Base-by-base conservation (phyloP, 495 filamentous ascomycete genomes). In the Aspergillus hancockii region DNA sequence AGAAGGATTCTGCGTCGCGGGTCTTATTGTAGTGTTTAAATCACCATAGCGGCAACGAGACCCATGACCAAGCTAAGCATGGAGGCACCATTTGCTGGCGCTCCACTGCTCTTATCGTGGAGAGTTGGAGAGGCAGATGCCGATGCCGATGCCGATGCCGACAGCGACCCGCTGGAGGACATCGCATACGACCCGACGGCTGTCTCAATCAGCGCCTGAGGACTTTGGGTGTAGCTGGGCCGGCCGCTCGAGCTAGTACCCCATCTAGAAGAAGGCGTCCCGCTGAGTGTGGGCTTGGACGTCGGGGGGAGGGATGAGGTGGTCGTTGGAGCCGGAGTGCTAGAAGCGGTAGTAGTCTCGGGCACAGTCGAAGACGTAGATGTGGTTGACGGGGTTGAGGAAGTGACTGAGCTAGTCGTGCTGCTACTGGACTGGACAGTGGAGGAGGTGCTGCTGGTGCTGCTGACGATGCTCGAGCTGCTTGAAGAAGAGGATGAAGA, bases 11-110 rank as follows among this genome's bases (percentile, higher is more conserved):
- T 12, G 5, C 16, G 5, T 36, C 32, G 32, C 8, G 13, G 9
- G 8, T 41, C 14, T 14, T 41, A 6, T n/a, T n/a, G 16, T 41
- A 14, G 14, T 41, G 38, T n/a, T 14, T 41, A 41, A 1, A 41
- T 3, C 8, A 46, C 59, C 59, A 74, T 46, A 49, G 63, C 71
- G 12, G 66, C 63, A n/a, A 73, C 28, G n/a, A 68, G 65, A 43
- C 73, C 65, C 43, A 75, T 54, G 25, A 60, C 54, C 40, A 74
- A 47, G 23, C 65, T 67, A 32, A 71, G 31, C 57, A 68, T 61
- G 10, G 73, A 74, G 46, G 62, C 57, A 14, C 66, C 38, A 41
- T 8, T 58, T 28, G 66, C 47, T 40, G 59, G 58, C 52, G 64
- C 45, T 31, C 67, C 71, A 59, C 57, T 63, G 43, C 59, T 61